Evolutionary conservation across 2,329 filamentous ascomycete genomes (phyloP).

Genomic region (Cladosporium velox): DNA sequence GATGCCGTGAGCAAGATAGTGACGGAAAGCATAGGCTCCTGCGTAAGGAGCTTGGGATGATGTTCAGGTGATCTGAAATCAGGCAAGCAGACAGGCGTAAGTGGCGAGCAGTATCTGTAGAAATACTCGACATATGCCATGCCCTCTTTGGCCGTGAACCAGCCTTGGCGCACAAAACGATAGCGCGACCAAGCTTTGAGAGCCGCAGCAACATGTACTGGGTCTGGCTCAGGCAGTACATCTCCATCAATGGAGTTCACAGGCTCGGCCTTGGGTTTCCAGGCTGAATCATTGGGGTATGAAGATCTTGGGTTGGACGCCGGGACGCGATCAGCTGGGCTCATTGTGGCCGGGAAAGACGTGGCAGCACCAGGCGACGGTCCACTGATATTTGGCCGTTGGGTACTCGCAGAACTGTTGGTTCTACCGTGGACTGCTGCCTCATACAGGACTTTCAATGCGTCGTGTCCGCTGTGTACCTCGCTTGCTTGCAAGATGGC

Average conservation of each 20-base stretch:
- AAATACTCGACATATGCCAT: constrained; percentile 96
- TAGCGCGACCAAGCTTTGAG: constrained; percentile 87
- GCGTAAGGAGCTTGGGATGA: constrained; percentile 76
- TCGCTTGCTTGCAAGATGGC: constrained; percentile 63
- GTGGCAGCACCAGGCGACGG: constrained; percentile 13
- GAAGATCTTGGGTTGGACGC: constrained; percentile 24
- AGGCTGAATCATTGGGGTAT: constrained; percentile 28
- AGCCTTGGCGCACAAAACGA: constrained; percentile 92
- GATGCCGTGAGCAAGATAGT: constrained; percentile 90
- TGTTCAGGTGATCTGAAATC: constrained; percentile 82
- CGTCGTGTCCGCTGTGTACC: constrained; percentile 90
- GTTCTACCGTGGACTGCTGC: constrained; percentile 61
- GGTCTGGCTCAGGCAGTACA: constrained; percentile 32
- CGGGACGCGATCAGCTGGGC: constrained; percentile 16
- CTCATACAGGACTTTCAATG: constrained; percentile 86
- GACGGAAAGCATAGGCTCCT: constrained; percentile 90
- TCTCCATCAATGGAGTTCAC: constrained; percentile 23
- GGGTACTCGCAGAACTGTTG: constrained; percentile 44
- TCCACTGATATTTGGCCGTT: constrained; percentile 31
- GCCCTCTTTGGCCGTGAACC: constrained; percentile 92
- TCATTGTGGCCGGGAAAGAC: constrained; percentile 21
- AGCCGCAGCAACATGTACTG: constrained; percentile 58
- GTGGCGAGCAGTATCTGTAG: constrained; percentile 84
- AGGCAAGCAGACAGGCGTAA: constrained; percentile 91
- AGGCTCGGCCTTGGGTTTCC: constrained; percentile 29